A percentile compares a stretch with the other conserved stretches of the same genome.
These are phyloP conservation scores for Alloteropsis semialata DNA, from an alignment of 176 grass and related monocot genomes.

Conservation along the genomic window DNA sequence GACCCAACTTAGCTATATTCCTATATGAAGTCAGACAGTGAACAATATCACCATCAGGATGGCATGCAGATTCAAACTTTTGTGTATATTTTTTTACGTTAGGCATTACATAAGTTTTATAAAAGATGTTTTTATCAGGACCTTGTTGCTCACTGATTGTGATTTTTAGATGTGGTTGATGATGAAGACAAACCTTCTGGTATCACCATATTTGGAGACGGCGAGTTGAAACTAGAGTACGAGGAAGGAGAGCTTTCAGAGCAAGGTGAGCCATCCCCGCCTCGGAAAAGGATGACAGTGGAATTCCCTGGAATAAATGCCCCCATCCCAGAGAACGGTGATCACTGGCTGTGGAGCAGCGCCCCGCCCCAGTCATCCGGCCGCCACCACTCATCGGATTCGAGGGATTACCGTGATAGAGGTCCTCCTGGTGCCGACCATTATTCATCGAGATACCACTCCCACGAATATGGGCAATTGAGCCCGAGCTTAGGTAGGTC, in stretches of 20 bases:
- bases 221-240: constrained; percentile 46
- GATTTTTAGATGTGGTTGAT: constrained; percentile 56
- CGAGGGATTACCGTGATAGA: constrained; percentile 39
- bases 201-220: constrained; percentile 81
- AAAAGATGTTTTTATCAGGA: constrained; percentile 22
- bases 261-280: constrained; percentile 29
- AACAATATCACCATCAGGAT: not conserved
- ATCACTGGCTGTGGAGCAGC: constrained; percentile 65
- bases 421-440: constrained; percentile 36
- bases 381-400: constrained; percentile 36
- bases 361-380: constrained; percentile 26
- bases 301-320: constrained; percentile 91
- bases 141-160: constrained; percentile 5
- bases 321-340: constrained; percentile 75
- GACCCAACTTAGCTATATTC: not conserved
- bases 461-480: constrained; percentile 39
- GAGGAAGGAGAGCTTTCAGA: constrained; percentile 88
- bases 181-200: constrained; percentile 87
- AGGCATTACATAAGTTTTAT: not conserved
- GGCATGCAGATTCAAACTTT: not conserved
- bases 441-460: constrained; percentile 56
- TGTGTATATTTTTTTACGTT: not conserved
- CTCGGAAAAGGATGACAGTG: constrained; percentile 63
- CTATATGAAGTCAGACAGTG: constrained; percentile 5
- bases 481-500: constrained; percentile 48